Evolutionary conservation across 805 yeast species (phyloP).

Genomic region (Hanseniaspora thailandica): DNA sequence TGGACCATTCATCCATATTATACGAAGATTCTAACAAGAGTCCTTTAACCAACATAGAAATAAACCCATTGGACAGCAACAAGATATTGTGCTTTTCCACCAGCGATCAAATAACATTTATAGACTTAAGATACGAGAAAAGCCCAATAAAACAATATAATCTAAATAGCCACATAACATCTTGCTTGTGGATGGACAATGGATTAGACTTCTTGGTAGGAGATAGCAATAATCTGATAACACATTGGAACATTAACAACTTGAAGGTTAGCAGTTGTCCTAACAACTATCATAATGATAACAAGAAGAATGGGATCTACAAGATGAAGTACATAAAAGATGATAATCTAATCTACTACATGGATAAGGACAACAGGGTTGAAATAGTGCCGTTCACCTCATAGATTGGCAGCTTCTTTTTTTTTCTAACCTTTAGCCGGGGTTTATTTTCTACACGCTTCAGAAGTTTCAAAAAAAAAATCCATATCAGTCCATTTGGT

Average conservation of each 20-base stretch:
- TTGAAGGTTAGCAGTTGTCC: not conserved
- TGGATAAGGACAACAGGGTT: not conserved
- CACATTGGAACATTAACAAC: conserved; percentile 11
- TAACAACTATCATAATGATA: not conserved
- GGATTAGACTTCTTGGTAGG: conserved; percentile 10
- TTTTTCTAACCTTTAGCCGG: too few relatives aligned
- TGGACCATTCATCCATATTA: conserved; percentile 89
- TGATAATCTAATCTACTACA: conserved; percentile 4
- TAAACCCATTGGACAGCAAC: conserved; percentile 71
- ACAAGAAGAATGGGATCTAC: conserved; percentile 1
- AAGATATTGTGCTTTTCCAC: conserved; percentile 25
- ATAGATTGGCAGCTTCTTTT: not conserved
- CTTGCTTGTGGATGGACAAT: conserved; percentile 7
- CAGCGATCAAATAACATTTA: not conserved
- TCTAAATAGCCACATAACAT: not conserved
- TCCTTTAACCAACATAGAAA: conserved; percentile 64
- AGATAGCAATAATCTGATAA: not conserved
- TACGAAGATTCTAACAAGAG: conserved; percentile 51
- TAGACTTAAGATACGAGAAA: conserved; percentile 10
- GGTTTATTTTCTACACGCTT: too few relatives aligned
- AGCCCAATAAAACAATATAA: conserved; percentile 4
- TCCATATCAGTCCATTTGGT: not conserved
- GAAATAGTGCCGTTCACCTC: conserved; percentile 6
- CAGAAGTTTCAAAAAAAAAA: not conserved
- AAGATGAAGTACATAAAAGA: conserved; percentile 3